Evolutionary conservation across 2,329 filamentous ascomycete species (phyloP), one percentile per base, ranked within the genome.

Genomic region (Cyphellophora europaea): DNA sequence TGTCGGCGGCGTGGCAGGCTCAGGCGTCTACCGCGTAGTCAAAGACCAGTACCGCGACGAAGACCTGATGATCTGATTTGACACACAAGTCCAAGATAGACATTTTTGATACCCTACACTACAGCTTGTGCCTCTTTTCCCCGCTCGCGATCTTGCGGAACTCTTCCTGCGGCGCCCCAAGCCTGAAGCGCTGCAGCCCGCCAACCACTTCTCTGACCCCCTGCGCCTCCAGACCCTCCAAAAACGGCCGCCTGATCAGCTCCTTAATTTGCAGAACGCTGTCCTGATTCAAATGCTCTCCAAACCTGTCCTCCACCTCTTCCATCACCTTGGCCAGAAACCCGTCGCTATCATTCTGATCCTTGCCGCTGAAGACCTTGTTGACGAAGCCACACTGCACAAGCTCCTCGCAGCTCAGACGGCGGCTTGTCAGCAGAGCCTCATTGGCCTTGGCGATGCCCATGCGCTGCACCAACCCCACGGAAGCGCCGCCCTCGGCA

Each of bases 61-160:
- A 51, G 76, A 80, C 53, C 69, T 77, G 37, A 71, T 66, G 41
- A 56, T 67, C 17, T 65, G 48, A 42, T 3, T 13, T 30, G 11
- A 12, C 28, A 12, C 5, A 19, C 12, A 21, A 6, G 19, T n/a
- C 15, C 3, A 17, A 18, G 17, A 34, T 12, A 27, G 17, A 25
- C 5, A 25, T 11, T 15, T 15, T 13, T 12, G 5, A 27, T 2
- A 14, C n/a, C 8, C 21, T n/a, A 25, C n/a, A 8, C 49, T 67
- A 94, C 57, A 96, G 63, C 67, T 96, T 96, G 64, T 98, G 91
- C 56, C 79, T 85, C 75, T 95, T 96, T 70, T 91, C 76, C 10
- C 89, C 87, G 43, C 69, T 77, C 1, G 86, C 86, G 54, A 96
- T 65, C 69, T 83, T 88, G 52, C 71, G 65, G 55, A 96, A 96